These are phyloP conservation scores for Parietaria judaica DNA, from an alignment of 306 rosid genomes.

Conservation along the genomic window DNA sequence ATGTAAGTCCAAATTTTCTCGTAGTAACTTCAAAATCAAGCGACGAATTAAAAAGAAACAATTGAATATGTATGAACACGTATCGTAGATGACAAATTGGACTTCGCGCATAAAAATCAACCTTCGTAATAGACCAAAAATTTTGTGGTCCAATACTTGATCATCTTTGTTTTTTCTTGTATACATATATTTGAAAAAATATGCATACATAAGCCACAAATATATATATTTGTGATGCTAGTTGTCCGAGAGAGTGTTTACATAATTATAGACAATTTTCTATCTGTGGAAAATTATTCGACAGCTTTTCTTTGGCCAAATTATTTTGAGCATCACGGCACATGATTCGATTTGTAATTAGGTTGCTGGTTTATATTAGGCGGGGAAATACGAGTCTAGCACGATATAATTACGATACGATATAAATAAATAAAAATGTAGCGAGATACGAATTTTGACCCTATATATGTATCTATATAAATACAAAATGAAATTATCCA, in stretches of 20 bases:
- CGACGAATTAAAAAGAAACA: not conserved
- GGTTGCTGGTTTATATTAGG: too few species aligned
- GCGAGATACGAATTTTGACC: too few species aligned
- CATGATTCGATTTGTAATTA: too few species aligned
- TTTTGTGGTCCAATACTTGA: constrained; percentile 12
- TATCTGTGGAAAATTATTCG: constrained; percentile 2
- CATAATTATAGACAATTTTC: not conserved
- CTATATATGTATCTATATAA: too few species aligned
- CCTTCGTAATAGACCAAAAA: not conserved
- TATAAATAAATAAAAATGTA: too few species aligned
- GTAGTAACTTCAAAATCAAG: not conserved
- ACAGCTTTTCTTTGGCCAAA: constrained; percentile 1
- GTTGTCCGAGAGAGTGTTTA: too few species aligned
- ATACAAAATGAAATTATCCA: too few species aligned
- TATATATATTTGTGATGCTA: too few species aligned
- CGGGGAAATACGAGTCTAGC: too few species aligned
- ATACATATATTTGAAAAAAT: not conserved
- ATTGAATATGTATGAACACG: not conserved
- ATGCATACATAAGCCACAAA: not conserved
- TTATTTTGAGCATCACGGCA: not conserved
- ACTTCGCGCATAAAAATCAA: constrained; percentile 5
- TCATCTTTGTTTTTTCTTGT: not conserved
- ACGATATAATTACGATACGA: too few species aligned
- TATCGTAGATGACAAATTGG: constrained; percentile 12
- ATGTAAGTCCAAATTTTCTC: not conserved